Evolutionary conservation across 176 grass and related monocot genomes (phyloP), one percentile per base, ranked within the genome.

Genomic region (Cocos nucifera): DNA sequence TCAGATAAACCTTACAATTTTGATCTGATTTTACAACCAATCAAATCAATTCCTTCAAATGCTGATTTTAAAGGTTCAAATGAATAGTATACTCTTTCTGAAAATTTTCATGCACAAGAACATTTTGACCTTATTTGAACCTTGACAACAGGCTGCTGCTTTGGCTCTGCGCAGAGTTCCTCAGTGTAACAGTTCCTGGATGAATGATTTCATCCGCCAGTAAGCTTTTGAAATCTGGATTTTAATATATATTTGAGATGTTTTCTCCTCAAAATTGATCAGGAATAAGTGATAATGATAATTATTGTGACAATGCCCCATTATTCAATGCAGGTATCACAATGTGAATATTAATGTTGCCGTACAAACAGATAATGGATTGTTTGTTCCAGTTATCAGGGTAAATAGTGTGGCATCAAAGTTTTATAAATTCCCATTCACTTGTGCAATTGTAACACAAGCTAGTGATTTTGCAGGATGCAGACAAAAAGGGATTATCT

Each of bases 271-370:
- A 44, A 44, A 44, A 44, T 2, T 44, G 6, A 44, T 44, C 35
- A 44, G 12, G 35, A 44, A 44, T 12, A 44, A 44, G 35, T 44
- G 35, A 60, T 19, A 28, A 19, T 48, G 49, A 66, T 32, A 50
- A 54, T 74, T 50, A 50, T 55, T 27, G 19, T 49, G 56, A 32
- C 15, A 64, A 56, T 53, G 25, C 35, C 24, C 52, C 23, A 53
- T 72, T 60, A 29, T 17, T 21, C 3, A 23, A 71, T 80, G 55
- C 80, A 98, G 93, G 73, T 92, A 92, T 73, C 28, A 86, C 70
- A 81, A 92, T 8, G 93, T 98, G 62, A 98, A 98, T 69, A 92
- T 98, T 58, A 98, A 92, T 68, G 87, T 98, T 29, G 87, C 93
- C 54, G 84, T 92, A 17, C 93, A 92, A 75, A 98, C 93, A 15